Conservation (phyloP, 768 basidiomycete genomes). For the Tulasnella sp. region DNA sequence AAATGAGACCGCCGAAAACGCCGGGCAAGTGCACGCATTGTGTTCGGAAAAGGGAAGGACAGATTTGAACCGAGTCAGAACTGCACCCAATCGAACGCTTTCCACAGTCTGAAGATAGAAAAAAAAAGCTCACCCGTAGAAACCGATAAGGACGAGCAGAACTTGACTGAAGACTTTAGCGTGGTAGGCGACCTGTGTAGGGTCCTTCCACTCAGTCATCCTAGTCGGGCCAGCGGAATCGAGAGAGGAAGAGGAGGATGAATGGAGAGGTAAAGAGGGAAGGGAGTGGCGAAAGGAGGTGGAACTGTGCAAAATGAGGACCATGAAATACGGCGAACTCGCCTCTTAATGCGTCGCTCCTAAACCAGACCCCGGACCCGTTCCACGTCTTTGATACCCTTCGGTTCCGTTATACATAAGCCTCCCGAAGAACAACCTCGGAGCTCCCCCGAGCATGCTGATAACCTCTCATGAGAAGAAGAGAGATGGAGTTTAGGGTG, state of each 20-base stretch:
- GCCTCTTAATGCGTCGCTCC: neutral
- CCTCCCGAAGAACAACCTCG: neutral
- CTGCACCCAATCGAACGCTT: neutral
- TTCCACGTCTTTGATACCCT: neutral
- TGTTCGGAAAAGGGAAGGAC: neutral
- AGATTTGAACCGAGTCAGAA: neutral
- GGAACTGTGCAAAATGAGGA: neutral
- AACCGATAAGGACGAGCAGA: constrained; percentile 17
- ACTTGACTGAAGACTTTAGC: constrained; percentile 3
- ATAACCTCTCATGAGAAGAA: neutral
- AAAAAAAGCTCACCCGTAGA: neutral
- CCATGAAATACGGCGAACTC: neutral
- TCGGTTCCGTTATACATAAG: neutral
- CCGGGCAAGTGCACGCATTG: neutral
- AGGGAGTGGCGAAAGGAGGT: neutral
- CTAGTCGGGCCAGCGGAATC: neutral
- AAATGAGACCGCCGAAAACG: neutral
- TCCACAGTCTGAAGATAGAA: neutral
- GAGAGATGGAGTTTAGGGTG: neutral
- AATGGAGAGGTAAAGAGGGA: neutral
- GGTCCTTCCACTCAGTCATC: constrained; percentile 4
- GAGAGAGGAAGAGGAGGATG: neutral
- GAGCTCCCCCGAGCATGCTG: neutral
- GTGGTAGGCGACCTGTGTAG: neutral
- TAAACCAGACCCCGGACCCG: neutral